phyloP scores from a whole-genome alignment of 768 basidiomycete species.

The Tricholoma terreum region DNA sequence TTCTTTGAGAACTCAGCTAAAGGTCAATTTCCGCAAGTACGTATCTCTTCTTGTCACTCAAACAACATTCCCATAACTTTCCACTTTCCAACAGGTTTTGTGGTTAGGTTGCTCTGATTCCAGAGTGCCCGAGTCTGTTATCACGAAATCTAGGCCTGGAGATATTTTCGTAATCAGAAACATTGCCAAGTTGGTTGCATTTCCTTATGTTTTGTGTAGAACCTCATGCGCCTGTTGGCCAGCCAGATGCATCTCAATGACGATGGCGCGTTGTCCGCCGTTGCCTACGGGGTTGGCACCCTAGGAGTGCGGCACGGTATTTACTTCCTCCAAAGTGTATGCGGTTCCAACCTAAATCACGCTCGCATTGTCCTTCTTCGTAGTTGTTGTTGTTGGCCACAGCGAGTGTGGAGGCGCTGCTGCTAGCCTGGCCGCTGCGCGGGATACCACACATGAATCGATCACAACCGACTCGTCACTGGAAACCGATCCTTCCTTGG shows the following conservation, averaged over 20 bases:
- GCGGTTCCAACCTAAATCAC: conserved; percentile 30
- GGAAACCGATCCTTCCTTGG: conserved; percentile 42
- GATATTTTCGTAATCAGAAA: conserved; percentile 84
- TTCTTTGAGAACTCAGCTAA: conserved; percentile 62
- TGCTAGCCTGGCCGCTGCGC: conserved; percentile 49
- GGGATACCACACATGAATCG: conserved; percentile 28
- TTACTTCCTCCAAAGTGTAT: conserved; percentile 30
- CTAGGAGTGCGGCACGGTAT: conserved; percentile 78
- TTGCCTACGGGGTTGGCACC: conserved; percentile 68
- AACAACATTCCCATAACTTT: conserved; percentile 5
- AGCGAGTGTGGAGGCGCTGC: conserved; percentile 76
- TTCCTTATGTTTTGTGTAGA: neutral
- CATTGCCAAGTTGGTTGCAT: conserved; percentile 70
- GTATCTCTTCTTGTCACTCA: conserved; percentile 14
- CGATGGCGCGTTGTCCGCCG: conserved; percentile 64
- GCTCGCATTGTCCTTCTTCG: conserved; percentile 14
- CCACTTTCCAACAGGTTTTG: conserved; percentile 46
- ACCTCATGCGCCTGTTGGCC: neutral
- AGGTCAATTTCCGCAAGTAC: conserved; percentile 67
- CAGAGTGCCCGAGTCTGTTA: conserved; percentile 75
- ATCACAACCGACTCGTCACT: conserved; percentile 33
- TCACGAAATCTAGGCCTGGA: conserved; percentile 68
- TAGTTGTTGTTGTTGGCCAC: conserved; percentile 83
- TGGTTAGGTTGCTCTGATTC: conserved; percentile 87
- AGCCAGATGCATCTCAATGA: conserved; percentile 78